Percentiles rank a stretch among this genome's conserved stretches.
Evolutionary conservation across 164 flowering plant genomes (phyloP).

Genomic region (Piper longum): DNA sequence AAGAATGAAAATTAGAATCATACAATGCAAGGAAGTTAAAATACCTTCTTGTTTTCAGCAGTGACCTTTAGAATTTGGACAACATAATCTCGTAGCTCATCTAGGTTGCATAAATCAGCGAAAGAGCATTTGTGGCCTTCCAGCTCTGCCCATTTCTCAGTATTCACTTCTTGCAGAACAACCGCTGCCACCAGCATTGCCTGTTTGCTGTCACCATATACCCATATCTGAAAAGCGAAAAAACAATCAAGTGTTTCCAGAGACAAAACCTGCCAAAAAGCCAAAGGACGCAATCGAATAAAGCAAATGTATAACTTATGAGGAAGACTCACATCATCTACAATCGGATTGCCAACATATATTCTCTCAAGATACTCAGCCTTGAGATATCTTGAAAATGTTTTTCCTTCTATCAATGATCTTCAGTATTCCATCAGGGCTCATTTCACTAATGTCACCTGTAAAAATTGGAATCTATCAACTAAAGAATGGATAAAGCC

Average conservation of each 20-base stretch:
- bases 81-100: constrained; percentile 34
- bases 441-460: constrained; percentile 91
- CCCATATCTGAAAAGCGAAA: constrained; percentile 58
- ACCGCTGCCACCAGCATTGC: constrained; percentile 78
- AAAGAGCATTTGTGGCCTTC: constrained; percentile 42
- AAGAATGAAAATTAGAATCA: too few species aligned
- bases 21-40: background rate
- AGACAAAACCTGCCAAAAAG: background rate
- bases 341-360: constrained; percentile 42
- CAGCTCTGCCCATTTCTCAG: constrained; percentile 53
- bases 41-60: constrained; percentile 71
- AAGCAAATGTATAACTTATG: background rate
- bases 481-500: background rate
- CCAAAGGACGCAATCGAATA: background rate
- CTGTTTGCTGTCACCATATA: constrained; percentile 82
- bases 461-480: constrained; percentile 7
- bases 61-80: constrained; percentile 49
- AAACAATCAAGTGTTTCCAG: background rate
- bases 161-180: constrained; percentile 43
- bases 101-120: constrained; percentile 45
- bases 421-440: constrained; percentile 74
- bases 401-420: constrained; percentile 89
- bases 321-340: constrained; percentile 65
- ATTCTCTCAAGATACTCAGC: constrained; percentile 80
- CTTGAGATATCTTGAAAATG: constrained; percentile 89